phyloP scores from a whole-genome alignment of 1,284 basidiomycete species.

The Cutaneotrichosporon dermatis region DNA sequence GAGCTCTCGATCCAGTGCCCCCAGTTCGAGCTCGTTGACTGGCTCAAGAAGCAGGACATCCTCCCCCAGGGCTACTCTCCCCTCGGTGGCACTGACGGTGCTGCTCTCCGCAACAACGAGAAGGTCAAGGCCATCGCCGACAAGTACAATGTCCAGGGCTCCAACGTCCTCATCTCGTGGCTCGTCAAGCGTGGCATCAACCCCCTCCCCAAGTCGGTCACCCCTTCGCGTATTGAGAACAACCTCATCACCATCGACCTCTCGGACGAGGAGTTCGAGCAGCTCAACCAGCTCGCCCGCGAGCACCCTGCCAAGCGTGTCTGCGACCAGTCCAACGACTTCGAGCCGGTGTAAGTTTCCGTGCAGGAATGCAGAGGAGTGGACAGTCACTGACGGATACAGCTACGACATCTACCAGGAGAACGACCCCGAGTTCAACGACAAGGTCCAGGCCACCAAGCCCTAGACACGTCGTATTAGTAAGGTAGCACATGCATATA shows the following conservation, averaged over 20 bases:
- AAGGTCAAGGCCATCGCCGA: conserved; percentile 60
- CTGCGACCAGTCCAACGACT: conserved; percentile 42
- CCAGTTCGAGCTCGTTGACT: conserved; percentile 72
- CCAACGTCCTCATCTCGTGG: conserved; percentile 76
- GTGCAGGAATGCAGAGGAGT: neutral
- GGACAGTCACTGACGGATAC: neutral
- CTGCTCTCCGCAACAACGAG: conserved; percentile 62
- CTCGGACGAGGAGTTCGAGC: conserved; percentile 38
- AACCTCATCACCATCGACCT: conserved; percentile 46
- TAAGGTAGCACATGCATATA: neutral
- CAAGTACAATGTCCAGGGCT: conserved; percentile 65
- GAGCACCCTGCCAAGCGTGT: conserved; percentile 38
- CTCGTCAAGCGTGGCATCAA: conserved; percentile 68
- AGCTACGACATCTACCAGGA: conserved; percentile 53
- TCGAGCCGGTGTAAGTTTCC: conserved; percentile 12
- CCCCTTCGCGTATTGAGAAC: conserved; percentile 46
- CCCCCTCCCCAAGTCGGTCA: conserved; percentile 51
- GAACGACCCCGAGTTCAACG: conserved; percentile 52
- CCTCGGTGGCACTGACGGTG: conserved; percentile 63
- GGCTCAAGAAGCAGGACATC: conserved; percentile 56
- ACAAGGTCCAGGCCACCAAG: conserved; percentile 35
- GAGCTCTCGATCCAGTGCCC: conserved; percentile 78
- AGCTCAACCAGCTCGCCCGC: conserved; percentile 38
- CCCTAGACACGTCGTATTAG: neutral
- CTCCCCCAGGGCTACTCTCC: conserved; percentile 75